Percentiles rank a stretch among this genome's conserved stretches.
Conservation (phyloP, 2,329 filamentous ascomycete genomes). For the Botrytis cinerea region DNA sequence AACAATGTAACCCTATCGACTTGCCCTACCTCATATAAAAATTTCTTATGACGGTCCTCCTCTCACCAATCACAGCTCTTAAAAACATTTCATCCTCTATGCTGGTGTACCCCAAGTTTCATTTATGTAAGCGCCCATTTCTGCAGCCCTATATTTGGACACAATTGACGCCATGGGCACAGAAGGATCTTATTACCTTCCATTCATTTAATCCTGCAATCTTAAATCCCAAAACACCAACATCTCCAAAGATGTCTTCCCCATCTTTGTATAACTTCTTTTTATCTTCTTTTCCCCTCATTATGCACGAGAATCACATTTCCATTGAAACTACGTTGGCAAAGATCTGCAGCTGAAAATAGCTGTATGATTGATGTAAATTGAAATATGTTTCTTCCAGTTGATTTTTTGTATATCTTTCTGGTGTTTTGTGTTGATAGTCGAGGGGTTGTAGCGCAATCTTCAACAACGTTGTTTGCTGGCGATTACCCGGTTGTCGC, state of each 20-base stretch:
- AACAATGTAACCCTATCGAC: background rate
- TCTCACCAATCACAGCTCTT: background rate
- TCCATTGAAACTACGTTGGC: background rate
- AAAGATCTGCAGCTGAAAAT: constrained; percentile 3
- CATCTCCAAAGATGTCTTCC: background rate
- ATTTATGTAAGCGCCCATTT: constrained; percentile 19
- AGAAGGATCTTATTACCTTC: constrained; percentile 7
- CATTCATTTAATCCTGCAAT: constrained; percentile 18
- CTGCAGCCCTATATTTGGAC: constrained; percentile 14
- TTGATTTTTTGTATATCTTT: background rate
- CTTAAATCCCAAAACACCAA: constrained; percentile 17
- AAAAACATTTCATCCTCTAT: background rate
- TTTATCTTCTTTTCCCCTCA: background rate
- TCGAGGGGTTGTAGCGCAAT: constrained; percentile 12
- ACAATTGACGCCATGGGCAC: background rate
- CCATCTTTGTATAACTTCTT: constrained; percentile 12
- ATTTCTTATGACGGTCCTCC: background rate
- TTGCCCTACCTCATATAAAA: background rate
- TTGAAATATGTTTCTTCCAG: constrained; percentile 6
- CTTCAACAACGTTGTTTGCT: constrained; percentile 23
- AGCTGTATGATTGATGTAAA: constrained; percentile 14
- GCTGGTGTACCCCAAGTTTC: constrained; percentile 4
- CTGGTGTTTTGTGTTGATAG: background rate
- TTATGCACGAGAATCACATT: background rate
- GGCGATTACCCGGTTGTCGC: constrained; percentile 27